Evolutionary conservation across 2,329 filamentous ascomycete species (phyloP).

Genomic region (Venturia pyrina): DNA sequence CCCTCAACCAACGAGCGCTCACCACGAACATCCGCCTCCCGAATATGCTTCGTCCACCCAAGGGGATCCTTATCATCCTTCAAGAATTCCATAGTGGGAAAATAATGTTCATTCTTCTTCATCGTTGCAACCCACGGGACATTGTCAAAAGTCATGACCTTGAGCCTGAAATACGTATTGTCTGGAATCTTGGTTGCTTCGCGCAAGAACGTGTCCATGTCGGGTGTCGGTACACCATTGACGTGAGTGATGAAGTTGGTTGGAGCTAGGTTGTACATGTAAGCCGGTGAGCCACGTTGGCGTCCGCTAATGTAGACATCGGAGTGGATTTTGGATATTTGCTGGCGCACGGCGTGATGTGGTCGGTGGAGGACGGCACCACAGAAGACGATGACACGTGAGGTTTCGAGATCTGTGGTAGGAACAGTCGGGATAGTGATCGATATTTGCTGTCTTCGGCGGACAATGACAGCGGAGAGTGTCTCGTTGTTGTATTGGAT

Average conservation of each 20-base stretch:
- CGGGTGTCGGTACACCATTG: slow-evolving; percentile 76
- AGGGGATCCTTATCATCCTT: slow-evolving; percentile 43
- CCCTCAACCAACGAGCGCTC: slow-evolving; percentile 2
- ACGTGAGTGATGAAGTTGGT: slow-evolving; percentile 98
- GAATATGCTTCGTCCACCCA: slow-evolving; percentile 49
- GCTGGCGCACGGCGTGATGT: slow-evolving; percentile 91
- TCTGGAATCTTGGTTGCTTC: slow-evolving; percentile 84
- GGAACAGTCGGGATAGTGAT: slow-evolving; percentile 76
- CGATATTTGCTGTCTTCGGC: slow-evolving; percentile 68
- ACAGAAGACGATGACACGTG: slow-evolving; percentile 87
- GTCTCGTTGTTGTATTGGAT: slow-evolving; percentile 87
- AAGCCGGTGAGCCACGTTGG: slow-evolving; percentile 71
- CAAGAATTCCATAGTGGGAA: slow-evolving; percentile 55
- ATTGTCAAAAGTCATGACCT: slow-evolving; percentile 97
- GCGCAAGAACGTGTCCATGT: slow-evolving; percentile 68
- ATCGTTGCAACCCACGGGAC: slow-evolving; percentile 99
- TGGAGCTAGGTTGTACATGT: slow-evolving; percentile 83
- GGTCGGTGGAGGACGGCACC: slow-evolving; percentile 87
- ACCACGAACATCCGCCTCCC: slow-evolving; percentile 36
- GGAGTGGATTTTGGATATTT: slow-evolving; percentile 92
- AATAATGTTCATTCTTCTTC: slow-evolving; percentile 99
- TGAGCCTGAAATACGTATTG: slow-evolving; percentile 95
- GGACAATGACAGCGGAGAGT: slow-evolving; percentile 77
- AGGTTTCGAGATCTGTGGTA: slow-evolving; percentile 84
- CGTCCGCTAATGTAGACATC: slow-evolving; percentile 92